Percentiles rank a stretch among this genome's conserved stretches.
Conservation (phyloP, 768 basidiomycete genomes). For the Leccinum ochraceum region DNA sequence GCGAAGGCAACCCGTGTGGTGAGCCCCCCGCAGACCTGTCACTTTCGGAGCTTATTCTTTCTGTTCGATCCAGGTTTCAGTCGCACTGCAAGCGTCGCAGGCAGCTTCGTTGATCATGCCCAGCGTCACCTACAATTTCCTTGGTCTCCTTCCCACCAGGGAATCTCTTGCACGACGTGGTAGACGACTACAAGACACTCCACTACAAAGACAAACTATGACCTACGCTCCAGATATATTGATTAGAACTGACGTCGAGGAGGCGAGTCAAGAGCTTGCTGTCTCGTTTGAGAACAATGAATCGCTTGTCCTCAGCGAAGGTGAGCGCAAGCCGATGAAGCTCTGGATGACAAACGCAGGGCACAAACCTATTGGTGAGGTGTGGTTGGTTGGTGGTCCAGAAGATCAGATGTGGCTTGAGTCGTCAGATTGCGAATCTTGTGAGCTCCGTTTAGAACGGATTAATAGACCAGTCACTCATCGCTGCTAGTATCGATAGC, state of each 20-base stretch:
- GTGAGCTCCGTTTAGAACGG: conserved; percentile 16
- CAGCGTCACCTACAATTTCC: conserved; percentile 65
- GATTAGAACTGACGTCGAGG: conserved; percentile 61
- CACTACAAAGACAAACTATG: conserved; percentile 62
- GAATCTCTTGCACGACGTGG: conserved; percentile 76
- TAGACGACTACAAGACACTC: conserved; percentile 72
- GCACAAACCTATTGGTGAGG: conserved; percentile 53
- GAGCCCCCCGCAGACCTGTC: conserved; percentile 23
- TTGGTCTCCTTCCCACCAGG: conserved; percentile 64
- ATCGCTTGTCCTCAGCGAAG: conserved; percentile 57
- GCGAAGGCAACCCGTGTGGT: conserved; percentile 69
- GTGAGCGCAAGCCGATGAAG: conserved; percentile 58
- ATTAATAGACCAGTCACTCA: conserved; percentile 7
- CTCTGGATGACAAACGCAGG: conserved; percentile 73
- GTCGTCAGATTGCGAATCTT: conserved; percentile 21
- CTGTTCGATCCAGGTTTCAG: conserved; percentile 48
- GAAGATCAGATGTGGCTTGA: conserved; percentile 66
- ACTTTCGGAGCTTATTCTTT: not conserved
- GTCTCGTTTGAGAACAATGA: conserved; percentile 57
- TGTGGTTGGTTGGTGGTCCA: conserved; percentile 67
- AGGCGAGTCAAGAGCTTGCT: conserved; percentile 63
- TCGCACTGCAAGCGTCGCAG: conserved; percentile 56
- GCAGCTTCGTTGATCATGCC: conserved; percentile 57
- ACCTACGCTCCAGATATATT: conserved; percentile 71
- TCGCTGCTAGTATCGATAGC: conserved; percentile 13